These are phyloP conservation scores for Ceratocystis huliohia DNA, from an alignment of 2,329 filamentous ascomycete genomes.

Conservation along the genomic window DNA sequence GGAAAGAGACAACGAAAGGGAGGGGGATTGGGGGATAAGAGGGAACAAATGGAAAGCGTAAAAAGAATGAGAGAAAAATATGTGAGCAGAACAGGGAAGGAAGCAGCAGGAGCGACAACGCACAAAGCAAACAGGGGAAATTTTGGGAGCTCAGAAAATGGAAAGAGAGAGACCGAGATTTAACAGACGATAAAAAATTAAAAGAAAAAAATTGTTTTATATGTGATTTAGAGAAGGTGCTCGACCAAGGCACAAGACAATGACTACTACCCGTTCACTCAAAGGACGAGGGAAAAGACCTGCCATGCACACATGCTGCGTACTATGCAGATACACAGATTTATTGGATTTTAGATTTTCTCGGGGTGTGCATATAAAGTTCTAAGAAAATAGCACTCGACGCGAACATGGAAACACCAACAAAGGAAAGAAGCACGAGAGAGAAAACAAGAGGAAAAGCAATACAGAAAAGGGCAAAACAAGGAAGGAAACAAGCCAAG, in stretches of 20 bases:
- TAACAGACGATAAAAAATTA: conserved; percentile 5
- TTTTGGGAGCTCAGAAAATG: not conserved
- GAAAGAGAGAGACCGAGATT: not conserved
- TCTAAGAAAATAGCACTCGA: not conserved
- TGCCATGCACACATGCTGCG: not conserved
- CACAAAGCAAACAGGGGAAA: not conserved
- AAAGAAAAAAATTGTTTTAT: not conserved
- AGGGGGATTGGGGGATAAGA: conserved; percentile 14
- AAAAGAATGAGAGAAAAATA: conserved; percentile 8
- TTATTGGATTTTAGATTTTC: not conserved
- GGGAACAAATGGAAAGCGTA: conserved; percentile 18
- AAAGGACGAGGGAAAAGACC: not conserved
- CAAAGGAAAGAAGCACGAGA: conserved; percentile 9
- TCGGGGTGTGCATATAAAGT: not conserved
- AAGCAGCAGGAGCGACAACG: not conserved
- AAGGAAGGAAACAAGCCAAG: conserved; percentile 15
- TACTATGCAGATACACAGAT: not conserved
- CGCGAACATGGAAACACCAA: conserved; percentile 14
- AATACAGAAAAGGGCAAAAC: conserved; percentile 20
- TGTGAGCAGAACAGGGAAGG: not conserved
- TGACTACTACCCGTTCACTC: not conserved
- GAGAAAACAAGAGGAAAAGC: conserved; percentile 14
- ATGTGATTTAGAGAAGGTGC: not conserved
- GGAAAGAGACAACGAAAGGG: conserved; percentile 2
- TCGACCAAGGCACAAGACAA: not conserved